Percentiles rank a stretch among this genome's conserved stretches.
These are phyloP conservation scores for Taphrina pruni DNA, from an alignment of 1,139 yeast genomes.

Conservation along the genomic window DNA sequence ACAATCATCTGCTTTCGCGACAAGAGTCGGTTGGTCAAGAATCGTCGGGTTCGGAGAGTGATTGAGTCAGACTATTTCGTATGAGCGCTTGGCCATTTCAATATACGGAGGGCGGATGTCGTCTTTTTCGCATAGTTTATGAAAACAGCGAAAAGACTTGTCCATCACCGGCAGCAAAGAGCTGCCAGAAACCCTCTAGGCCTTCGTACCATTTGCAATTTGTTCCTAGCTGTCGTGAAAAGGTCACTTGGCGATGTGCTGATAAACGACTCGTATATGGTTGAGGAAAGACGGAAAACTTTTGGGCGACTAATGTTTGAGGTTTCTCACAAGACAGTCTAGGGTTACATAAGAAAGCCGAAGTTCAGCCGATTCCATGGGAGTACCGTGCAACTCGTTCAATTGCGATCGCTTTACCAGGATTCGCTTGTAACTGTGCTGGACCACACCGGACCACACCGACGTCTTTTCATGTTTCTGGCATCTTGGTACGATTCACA, in stretches of 20 bases:
- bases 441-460: too few species aligned
- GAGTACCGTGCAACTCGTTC: too few species aligned
- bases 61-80: conserved; percentile 40
- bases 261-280: not conserved
- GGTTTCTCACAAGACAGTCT: not conserved
- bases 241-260: conserved; percentile 8
- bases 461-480: too few species aligned
- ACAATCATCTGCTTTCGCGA: conserved; percentile 99
- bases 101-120: conserved; percentile 28
- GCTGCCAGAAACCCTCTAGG: conserved; percentile 22
- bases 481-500: too few species aligned
- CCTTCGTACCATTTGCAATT: conserved; percentile 15
- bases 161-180: conserved; percentile 3
- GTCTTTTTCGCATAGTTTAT: not conserved
- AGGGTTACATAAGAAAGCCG: not conserved
- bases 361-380: not conserved
- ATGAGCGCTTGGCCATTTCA: conserved; percentile 35
- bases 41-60: conserved; percentile 50
- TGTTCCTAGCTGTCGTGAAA: not conserved
- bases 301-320: conserved; percentile 20
- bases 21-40: conserved; percentile 98
- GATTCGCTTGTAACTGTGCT: too few species aligned
- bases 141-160: conserved; percentile 2
- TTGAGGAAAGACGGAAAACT: conserved; percentile 7
- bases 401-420: not conserved